These are phyloP conservation scores for Torrubiella hemipterigena DNA, from an alignment of 2,329 filamentous ascomycete genomes.

Conservation along the genomic window DNA sequence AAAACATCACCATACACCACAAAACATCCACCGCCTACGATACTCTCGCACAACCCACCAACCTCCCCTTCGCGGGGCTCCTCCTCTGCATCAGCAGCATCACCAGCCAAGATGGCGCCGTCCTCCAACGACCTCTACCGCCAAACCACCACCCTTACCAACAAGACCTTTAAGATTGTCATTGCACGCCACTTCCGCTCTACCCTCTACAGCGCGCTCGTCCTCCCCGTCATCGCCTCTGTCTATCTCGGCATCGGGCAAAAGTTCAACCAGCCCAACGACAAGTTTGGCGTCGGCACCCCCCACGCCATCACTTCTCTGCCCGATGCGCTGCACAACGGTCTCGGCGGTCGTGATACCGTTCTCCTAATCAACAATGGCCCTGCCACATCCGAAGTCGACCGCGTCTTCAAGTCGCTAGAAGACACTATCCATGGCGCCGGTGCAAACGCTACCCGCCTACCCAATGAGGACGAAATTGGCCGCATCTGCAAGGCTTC, in stretches of 20 bases:
- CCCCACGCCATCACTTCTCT: constrained; percentile 50
- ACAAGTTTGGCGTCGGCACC: constrained; percentile 57
- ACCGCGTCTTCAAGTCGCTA: constrained; percentile 47
- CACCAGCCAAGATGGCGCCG: too few species aligned
- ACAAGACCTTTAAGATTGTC: constrained; percentile 47
- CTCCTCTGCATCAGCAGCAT: too few species aligned
- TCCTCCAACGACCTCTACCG: constrained; percentile 33
- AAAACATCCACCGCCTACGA: too few species aligned
- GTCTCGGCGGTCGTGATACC: constrained; percentile 44
- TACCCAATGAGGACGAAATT: constrained; percentile 15
- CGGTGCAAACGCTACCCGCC: constrained; percentile 13
- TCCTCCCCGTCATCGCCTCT: constrained; percentile 43
- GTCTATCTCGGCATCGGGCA: constrained; percentile 54
- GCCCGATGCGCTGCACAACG: constrained; percentile 44
- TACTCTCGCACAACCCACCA: too few species aligned
- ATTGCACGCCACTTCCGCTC: constrained; percentile 36
- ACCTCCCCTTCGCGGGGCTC: too few species aligned
- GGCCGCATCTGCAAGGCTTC: constrained; percentile 41
- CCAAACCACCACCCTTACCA: constrained; percentile 42
- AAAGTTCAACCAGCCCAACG: constrained; percentile 66
- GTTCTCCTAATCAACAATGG: constrained; percentile 68
- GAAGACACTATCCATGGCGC: constrained; percentile 10
- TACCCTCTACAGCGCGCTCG: constrained; percentile 40
- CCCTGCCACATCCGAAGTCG: constrained; percentile 55
- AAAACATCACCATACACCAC: too few species aligned